Base-by-base conservation (phyloP, 257 asterid genomes). In the Solanum pennellii region DNA sequence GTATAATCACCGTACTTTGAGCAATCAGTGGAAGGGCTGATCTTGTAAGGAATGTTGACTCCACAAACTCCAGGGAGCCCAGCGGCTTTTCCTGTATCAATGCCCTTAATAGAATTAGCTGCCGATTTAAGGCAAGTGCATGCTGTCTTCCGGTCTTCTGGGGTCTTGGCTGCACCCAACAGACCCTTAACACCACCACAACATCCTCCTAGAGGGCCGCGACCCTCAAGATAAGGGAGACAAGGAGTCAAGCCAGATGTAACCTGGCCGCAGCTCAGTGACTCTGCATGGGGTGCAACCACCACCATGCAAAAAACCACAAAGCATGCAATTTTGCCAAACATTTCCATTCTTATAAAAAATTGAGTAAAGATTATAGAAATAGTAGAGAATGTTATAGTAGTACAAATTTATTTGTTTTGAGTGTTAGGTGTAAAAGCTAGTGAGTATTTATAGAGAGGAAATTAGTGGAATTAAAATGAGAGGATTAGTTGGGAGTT, bases 11-110 rank as follows among this genome's bases (percentile, higher is more conserved):
- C 72, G 8, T 87, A 72, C 91, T 35, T 84, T 21, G 88, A 44
- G 87, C 91, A 87, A 77, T 89, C 87, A 21, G 87, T 87, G 74
- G 79, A n/a, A 20, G 83, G 88, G 84, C 88, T 87, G 85, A 89
- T 84, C 86, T 84, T 69, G 80, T 84, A 87, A 18, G 89, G 89
- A 14, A 89, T 21, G 31, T 5, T 47, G 15, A 84, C 84, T 12
- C 87, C 72, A 76, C 91, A 87, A 29, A 37, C 52, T 6, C 49
- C 16, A 2, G 92, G 92, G 35, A 90, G 84, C 33, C 74, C 37
- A 20, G 82, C 84, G 35, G 91, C 90, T 71, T 49, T 18, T 13
- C 29, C 10, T 5, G 35, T 18, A 9, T 75, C 73, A 27, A 89
- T 8, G 3, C 62, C 56, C 25, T 12, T n/a, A 6, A 87, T 18